Percentiles rank a stretch among this genome's conserved stretches.
Conservation (phyloP, 176 grass and related monocot species). For the Thinopyrum elongatum region DNA sequence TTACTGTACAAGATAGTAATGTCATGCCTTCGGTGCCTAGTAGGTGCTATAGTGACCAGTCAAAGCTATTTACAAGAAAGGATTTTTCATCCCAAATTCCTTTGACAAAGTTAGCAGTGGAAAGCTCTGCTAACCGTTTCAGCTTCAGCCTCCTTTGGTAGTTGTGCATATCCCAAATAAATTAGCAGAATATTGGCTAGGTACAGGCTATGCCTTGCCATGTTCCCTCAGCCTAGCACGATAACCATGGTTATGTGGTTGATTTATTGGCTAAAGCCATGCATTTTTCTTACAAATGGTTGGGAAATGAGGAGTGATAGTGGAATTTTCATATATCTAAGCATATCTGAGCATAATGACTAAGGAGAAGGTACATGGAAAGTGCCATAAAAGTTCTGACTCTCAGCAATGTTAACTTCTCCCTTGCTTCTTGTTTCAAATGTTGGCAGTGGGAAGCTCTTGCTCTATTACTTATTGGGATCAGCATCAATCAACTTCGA, state of each 20-base stretch:
- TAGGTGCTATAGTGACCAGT: background rate
- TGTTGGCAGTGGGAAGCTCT: constrained; percentile 91
- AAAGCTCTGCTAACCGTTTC: background rate
- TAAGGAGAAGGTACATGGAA: background rate
- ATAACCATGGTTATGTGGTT: constrained; percentile 18
- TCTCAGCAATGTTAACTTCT: constrained; percentile 16
- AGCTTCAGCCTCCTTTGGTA: constrained; percentile 1
- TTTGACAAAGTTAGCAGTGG: background rate
- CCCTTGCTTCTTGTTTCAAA: constrained; percentile 2
- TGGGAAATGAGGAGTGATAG: background rate
- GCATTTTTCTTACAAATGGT: background rate
- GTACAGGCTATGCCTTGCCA: background rate
- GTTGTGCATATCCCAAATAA: background rate
- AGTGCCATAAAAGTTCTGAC: background rate
- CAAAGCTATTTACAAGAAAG: background rate
- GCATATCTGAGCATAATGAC: background rate
- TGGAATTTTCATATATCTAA: background rate
- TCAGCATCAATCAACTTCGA: constrained; percentile 95
- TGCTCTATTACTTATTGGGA: constrained; percentile 95
- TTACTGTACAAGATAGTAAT: background rate
- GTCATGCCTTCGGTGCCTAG: background rate
- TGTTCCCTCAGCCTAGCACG: constrained; percentile 14
- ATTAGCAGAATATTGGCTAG: background rate
- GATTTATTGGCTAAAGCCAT: background rate
- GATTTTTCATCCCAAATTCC: background rate